Base-by-base conservation (phyloP, 2,329 filamentous ascomycete genomes). In the Sclerotinia nivalis region DNA sequence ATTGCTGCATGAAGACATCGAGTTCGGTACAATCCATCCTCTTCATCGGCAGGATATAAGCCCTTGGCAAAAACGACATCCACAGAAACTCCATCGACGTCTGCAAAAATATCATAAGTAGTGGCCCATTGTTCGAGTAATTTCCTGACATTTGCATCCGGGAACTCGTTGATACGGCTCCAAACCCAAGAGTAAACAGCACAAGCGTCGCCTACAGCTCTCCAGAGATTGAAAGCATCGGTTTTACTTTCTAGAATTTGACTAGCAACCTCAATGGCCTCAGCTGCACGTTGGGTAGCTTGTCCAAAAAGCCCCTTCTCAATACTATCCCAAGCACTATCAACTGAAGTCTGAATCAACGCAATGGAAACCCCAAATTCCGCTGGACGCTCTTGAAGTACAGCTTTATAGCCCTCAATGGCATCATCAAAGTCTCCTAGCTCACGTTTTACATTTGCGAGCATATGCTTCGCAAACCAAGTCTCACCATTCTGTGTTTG, bases 381-480 rank as follows among this genome's bases (percentile, higher is more conserved):
- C 28, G 84, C 83, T 0, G 90, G 87, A 25, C 90, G 89, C 15
- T 85, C 84, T 31, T 84, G 81, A 61, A 97, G 84, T 10, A 98
- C 93, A 15, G 86, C 83, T 74, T 88, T 86, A 76, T 98, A 97
- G 8, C 93, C 87, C 37, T 83, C 79, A 70, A 97, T 91, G 0
- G 96, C 92, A 68, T 92, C 89, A 71, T 97, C 91, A 75, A 91
- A 97, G 55, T 96, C 90, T n/a, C 93, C 93, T 61, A 98, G 85
- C 78, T 98, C 95, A 68, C 94, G 89, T 79, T 93, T 93, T 68
- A 99, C 92, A 76, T 99, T 98, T 54, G 93, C 94, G 71, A 98
- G 87, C 90, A 99, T 96, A 80, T 97, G 97, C 77, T 93, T 93
- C 10, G 94, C 94, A 79, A 97, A 99, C 96, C 96, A 99, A 13